Evolutionary conservation across 768 basidiomycete genomes (phyloP).

Genomic region (Lentinus brumalis): DNA sequence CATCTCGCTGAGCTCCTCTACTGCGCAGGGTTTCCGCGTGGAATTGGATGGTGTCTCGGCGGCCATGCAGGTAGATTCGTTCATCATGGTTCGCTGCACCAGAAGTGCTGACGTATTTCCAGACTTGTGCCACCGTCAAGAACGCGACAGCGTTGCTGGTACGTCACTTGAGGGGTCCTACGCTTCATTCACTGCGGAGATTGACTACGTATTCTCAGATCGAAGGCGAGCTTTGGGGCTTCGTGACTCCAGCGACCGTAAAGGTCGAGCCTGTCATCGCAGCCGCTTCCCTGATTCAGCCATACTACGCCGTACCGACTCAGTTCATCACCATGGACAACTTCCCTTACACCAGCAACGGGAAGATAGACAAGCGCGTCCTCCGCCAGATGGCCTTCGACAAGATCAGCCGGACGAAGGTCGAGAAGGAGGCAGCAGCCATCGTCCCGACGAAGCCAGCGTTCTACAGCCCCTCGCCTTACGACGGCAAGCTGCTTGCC

Average conservation of each 20-base stretch:
- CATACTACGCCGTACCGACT: constrained; percentile 61
- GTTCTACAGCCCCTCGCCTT: constrained; percentile 24
- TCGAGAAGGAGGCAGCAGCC: constrained; percentile 6
- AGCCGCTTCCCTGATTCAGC: constrained; percentile 53
- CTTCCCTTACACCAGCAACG: constrained; percentile 51
- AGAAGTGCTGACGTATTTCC: constrained; percentile 18
- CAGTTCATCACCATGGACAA: constrained; percentile 44
- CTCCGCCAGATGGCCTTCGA: constrained; percentile 36
- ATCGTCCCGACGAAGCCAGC: constrained; percentile 14
- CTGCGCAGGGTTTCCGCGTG: constrained; percentile 56
- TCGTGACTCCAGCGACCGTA: constrained; percentile 45
- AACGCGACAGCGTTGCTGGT: constrained; percentile 50
- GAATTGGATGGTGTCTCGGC: constrained; percentile 64
- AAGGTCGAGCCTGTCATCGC: constrained; percentile 41
- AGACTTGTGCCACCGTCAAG: constrained; percentile 46
- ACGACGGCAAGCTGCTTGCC: constrained; percentile 23
- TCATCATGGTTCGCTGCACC: constrained; percentile 2
- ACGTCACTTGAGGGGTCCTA: not conserved
- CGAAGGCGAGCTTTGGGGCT: constrained; percentile 57
- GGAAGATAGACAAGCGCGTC: constrained; percentile 51
- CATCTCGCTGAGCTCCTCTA: not conserved
- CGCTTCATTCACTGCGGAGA: not conserved
- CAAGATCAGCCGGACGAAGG: constrained; percentile 6
- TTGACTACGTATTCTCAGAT: constrained; percentile 27
- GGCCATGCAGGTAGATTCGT: constrained; percentile 52